These are phyloP conservation scores for Rhodotorula glutinis DNA, from an alignment of 1,284 basidiomycete species.

Conservation along the genomic window DNA sequence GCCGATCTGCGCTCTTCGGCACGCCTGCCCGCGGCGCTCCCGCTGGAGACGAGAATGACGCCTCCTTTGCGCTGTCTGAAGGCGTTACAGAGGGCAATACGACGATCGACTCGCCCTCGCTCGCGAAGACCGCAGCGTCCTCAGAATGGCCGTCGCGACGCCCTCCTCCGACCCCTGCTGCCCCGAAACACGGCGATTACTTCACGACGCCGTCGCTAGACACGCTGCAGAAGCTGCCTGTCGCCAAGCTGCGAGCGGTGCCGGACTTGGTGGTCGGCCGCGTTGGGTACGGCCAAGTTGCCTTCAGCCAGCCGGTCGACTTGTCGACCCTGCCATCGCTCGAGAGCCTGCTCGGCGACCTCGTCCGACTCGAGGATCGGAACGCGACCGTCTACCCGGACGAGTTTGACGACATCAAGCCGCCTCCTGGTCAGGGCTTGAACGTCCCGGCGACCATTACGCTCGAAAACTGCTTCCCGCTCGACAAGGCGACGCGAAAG, in stretches of 20 bases:
- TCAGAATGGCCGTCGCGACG: conserved; percentile 17
- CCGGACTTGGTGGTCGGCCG: conserved; percentile 79
- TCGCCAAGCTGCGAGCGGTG: conserved; percentile 68
- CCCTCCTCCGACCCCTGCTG: conserved; percentile 4
- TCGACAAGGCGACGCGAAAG: conserved; percentile 86
- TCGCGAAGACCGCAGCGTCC: conserved; percentile 10
- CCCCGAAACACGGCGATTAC: conserved; percentile 74
- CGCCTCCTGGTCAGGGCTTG: conserved; percentile 75
- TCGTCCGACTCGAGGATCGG: conserved; percentile 85
- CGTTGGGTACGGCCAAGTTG: conserved; percentile 81
- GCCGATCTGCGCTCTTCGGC: conserved; percentile 25
- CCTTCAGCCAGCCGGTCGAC: conserved; percentile 88
- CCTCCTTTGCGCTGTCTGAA: conserved; percentile 18
- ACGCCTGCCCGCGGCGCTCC: conserved; percentile 4
- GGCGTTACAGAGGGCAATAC: conserved; percentile 21
- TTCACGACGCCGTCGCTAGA: conserved; percentile 75
- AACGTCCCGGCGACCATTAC: conserved; percentile 82
- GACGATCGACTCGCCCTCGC: conserved; percentile 28
- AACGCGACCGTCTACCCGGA: conserved; percentile 93
- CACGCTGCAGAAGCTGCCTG: conserved; percentile 65
- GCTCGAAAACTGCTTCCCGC: conserved; percentile 79
- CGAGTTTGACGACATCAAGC: conserved; percentile 66
- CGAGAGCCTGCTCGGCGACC: conserved; percentile 75
- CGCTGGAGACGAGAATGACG: conserved; percentile 9
- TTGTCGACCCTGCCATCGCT: conserved; percentile 80